Evolutionary conservation across 805 yeast genomes (phyloP), one percentile per base, ranked within the genome.

Genomic region (Saccharomycopsis selenospora): DNA sequence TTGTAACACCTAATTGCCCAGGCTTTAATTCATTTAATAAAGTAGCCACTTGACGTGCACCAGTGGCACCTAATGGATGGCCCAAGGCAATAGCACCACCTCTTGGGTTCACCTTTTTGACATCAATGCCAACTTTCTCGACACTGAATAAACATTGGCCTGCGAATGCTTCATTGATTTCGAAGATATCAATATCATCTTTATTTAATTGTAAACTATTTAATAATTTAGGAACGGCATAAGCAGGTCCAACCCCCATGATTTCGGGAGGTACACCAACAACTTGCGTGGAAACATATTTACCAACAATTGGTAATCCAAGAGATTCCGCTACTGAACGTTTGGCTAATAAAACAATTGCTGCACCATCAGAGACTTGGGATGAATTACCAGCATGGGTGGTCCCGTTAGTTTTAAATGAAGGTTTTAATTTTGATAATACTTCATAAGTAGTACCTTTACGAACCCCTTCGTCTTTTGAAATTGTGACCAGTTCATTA

Each of bases 31-130:
- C 91, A 59, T 90, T 76, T 63, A 91, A 67, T 53, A 91, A 67
- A 3, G 98, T 91, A 40, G 97, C 90, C 46, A 87, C 75, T 70
- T 90, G 96, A 66, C 98, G 82, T 10, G 96, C 89, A 62, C 95
- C 95, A 18, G 95, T 85, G 55, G 87, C 82, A 36, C 95, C 95
- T 55, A 85, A 70, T 51, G 98, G 98, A 67, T 90, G 98, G 18
- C 98, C 98, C 53, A 90, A 68, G 4, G 97, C 96, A 58, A 91
- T 90, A 43, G 97, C 97, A 61, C 98, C 98, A 61, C 98, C 98
- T 63, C 83, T 80, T 55, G 95, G 90, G 70, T 89, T 89, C 55
- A 89, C 90, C 62, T 78, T 83, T 51, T 72, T 74, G 40, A 63
- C 48, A 51, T 89, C 90, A 52, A 91, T 78, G 45, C 83, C 79